A percentile compares a stretch with the other conserved stretches of the same genome.
These are phyloP conservation scores for Mycena latifolia DNA, from an alignment of 768 basidiomycete species.

Conservation along the genomic window DNA sequence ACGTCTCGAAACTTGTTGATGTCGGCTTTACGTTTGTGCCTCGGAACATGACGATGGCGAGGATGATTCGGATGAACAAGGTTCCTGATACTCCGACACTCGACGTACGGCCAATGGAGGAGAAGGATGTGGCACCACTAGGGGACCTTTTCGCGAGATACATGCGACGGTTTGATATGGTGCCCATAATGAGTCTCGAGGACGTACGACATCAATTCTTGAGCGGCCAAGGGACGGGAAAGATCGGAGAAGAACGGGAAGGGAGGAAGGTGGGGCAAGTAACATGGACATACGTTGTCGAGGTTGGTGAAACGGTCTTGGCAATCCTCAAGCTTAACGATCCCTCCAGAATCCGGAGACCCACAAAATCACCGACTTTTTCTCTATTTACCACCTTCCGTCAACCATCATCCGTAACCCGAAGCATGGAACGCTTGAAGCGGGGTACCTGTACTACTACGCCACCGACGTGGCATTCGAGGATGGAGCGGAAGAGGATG, in stretches of 20 bases:
- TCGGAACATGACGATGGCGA: constrained; percentile 89
- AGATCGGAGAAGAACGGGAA: constrained; percentile 59
- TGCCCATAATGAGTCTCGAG: constrained; percentile 77
- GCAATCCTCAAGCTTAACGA: background rate
- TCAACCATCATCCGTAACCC: constrained; percentile 88
- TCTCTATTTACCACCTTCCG: constrained; percentile 97
- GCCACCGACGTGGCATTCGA: constrained; percentile 83
- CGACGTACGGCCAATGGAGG: constrained; percentile 91
- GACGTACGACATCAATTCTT: constrained; percentile 91
- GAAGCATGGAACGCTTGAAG: constrained; percentile 84
- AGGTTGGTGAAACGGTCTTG: constrained; percentile 61
- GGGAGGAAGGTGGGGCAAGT: constrained; percentile 84
- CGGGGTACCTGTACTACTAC: constrained; percentile 97
- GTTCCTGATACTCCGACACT: constrained; percentile 66
- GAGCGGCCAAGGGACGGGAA: constrained; percentile 81
- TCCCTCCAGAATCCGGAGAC: constrained; percentile 80
- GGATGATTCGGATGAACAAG: constrained; percentile 85
- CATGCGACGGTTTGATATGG: constrained; percentile 89
- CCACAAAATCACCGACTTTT: constrained; percentile 91
- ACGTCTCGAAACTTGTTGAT: constrained; percentile 92
- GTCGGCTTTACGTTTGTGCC: constrained; percentile 91
- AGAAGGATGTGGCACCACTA: constrained; percentile 79
- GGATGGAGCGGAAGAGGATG: constrained; percentile 70
- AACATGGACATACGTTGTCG: constrained; percentile 96
- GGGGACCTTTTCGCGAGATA: constrained; percentile 79